These are phyloP conservation scores for Obelidium mucronatum DNA, from an alignment of 192 early-diverging fungal genomes.

Conservation along the genomic window DNA sequence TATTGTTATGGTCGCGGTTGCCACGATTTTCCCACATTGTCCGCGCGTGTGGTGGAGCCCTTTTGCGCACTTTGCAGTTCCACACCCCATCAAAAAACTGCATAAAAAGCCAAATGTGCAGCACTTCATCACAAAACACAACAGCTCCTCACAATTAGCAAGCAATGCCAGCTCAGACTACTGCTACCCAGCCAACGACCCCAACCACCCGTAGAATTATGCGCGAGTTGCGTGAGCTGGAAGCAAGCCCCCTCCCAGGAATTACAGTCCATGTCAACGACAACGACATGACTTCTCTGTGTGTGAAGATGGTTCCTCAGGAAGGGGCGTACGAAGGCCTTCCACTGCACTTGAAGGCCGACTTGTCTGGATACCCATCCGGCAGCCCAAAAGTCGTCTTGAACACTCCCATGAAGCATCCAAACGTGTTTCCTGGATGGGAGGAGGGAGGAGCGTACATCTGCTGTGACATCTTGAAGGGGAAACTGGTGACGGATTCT, in stretches of 20 bases:
- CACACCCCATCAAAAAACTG: no score
- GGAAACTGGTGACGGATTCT: not conserved
- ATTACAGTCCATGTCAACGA: not conserved
- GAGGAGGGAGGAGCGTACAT: conserved; percentile 23
- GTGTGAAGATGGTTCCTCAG: conserved; percentile 16
- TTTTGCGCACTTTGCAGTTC: no score
- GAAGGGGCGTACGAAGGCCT: conserved; percentile 2
- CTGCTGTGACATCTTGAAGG: conserved; percentile 39
- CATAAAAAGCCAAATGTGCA: no score
- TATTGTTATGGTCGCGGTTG: no score
- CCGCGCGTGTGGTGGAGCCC: no score
- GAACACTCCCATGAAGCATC: conserved; percentile 23
- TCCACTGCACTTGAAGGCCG: conserved; percentile 10
- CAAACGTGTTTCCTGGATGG: conserved; percentile 20
- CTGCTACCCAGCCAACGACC: no score
- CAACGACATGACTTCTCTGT: not conserved
- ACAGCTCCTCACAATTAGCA: no score
- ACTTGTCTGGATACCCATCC: conserved; percentile 2
- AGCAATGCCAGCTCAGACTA: no score
- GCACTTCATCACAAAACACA: no score
- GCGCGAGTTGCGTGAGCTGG: not conserved
- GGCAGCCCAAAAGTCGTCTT: not conserved
- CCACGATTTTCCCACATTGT: no score
- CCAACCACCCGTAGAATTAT: not conserved
- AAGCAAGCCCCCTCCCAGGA: not conserved